Conservation (phyloP, 2,329 filamentous ascomycete species). For the Xylogone sp. region DNA sequence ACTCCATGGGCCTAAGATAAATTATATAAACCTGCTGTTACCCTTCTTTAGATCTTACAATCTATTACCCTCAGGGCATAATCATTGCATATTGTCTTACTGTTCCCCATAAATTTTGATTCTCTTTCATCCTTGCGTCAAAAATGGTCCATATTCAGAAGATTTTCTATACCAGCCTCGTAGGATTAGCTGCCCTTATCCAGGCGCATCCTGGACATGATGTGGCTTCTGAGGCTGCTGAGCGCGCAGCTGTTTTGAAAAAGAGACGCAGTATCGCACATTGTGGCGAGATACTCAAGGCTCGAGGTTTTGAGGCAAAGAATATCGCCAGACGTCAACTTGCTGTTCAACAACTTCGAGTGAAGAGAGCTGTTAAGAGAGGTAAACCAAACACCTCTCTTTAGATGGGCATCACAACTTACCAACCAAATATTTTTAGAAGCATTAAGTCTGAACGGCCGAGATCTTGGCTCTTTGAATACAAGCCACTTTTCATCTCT, state of each 20-base stretch:
- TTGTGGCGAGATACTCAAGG: constrained; percentile 34
- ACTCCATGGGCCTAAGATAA: neutral
- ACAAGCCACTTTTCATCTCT: constrained; percentile 6
- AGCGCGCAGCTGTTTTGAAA: constrained; percentile 31
- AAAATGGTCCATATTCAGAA: neutral
- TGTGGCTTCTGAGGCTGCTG: constrained; percentile 27
- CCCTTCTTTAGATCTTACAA: neutral
- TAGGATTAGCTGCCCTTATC: constrained; percentile 3
- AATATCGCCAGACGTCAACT: constrained; percentile 31
- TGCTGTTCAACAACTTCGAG: constrained; percentile 27
- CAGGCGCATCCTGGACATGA: constrained; percentile 36
- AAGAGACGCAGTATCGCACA: constrained; percentile 33
- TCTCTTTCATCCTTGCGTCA: neutral
- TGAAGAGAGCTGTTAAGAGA: constrained; percentile 31
- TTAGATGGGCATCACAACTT: constrained; percentile 2
- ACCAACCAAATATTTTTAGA: neutral
- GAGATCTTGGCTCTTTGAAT: constrained; percentile 12
- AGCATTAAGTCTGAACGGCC: constrained; percentile 7
- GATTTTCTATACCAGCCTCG: neutral
- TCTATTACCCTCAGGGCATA: neutral
- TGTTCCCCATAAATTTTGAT: neutral
- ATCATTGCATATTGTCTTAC: neutral
- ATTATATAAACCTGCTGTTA: neutral
- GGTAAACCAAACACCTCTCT: constrained; percentile 11
- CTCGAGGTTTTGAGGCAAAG: constrained; percentile 30